Percentiles rank a stretch among this genome's conserved stretches.
phyloP scores from a whole-genome alignment of 2,329 filamentous ascomycete genomes.

The Fusarium sp. region DNA sequence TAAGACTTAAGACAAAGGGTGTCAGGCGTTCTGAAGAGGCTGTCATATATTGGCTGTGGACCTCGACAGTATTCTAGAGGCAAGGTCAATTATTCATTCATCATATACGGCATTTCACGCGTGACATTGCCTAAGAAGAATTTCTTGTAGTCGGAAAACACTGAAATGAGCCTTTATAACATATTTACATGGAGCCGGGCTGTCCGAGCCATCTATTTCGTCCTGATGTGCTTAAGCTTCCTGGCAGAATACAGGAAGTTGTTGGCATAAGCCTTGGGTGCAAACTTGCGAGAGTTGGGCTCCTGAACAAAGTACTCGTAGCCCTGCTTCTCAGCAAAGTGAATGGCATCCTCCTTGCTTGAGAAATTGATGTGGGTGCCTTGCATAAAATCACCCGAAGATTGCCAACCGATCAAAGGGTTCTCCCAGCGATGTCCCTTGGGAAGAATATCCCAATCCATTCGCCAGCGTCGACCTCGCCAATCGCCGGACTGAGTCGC shows the following conservation, averaged over 20 bases:
- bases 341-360: conserved; percentile 92
- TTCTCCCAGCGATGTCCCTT: conserved; percentile 99
- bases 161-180: conserved; percentile 35
- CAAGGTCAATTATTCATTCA: neutral
- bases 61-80: neutral
- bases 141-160: neutral
- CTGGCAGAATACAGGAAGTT: conserved; percentile 89
- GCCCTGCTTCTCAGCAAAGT: conserved; percentile 97
- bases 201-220: conserved; percentile 69
- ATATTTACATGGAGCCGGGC: conserved; percentile 47
- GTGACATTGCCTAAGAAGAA: neutral
- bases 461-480: conserved; percentile 87
- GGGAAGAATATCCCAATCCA: conserved; percentile 96
- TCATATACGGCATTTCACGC: neutral
- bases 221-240: conserved; percentile 88
- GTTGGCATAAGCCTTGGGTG: conserved; percentile 93
- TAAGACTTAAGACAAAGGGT: conserved; percentile 22
- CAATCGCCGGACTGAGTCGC: conserved; percentile 95
- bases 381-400: conserved; percentile 94
- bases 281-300: conserved; percentile 86
- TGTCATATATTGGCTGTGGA: neutral
- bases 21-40: conserved; percentile 27
- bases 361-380: conserved; percentile 92
- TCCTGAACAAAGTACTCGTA: conserved; percentile 99
- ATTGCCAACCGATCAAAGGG: conserved; percentile 98